A percentile compares a stretch with the other conserved stretches of the same genome.
Conservation (phyloP, 2,329 filamentous ascomycete genomes). For the Alternaria metachromatica region DNA sequence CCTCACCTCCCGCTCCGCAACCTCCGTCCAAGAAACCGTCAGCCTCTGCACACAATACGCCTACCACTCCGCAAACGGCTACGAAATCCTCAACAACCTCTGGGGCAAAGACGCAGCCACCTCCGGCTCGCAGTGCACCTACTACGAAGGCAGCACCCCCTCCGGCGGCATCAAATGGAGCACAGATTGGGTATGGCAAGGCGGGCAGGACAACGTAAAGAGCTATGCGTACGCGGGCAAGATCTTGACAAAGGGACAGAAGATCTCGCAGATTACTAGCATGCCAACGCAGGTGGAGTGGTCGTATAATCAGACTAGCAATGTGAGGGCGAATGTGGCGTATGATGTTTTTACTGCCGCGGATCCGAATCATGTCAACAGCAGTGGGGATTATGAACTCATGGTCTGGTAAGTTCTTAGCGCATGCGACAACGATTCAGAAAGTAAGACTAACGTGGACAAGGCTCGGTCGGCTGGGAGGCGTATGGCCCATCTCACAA, state of each 20-base stretch:
- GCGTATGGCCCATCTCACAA: neutral
- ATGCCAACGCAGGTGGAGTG: neutral
- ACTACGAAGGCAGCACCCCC: neutral
- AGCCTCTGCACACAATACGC: neutral
- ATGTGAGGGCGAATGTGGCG: neutral
- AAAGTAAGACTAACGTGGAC: neutral
- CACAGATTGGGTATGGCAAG: neutral
- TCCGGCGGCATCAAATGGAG: neutral
- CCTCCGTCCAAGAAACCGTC: neutral
- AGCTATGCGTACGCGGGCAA: neutral
- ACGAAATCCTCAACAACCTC: neutral
- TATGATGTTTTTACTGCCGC: neutral
- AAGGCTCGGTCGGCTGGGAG: neutral
- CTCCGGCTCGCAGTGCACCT: neutral
- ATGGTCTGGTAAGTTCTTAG: neutral
- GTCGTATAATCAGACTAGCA: neutral
- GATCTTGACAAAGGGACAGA: neutral
- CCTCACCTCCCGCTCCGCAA: neutral
- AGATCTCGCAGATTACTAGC: neutral
- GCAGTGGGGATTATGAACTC: neutral
- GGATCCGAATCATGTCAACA: neutral
- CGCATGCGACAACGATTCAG: neutral
- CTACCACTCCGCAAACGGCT: neutral
- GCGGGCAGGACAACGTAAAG: neutral
- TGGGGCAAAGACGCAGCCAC: neutral